phyloP scores from a whole-genome alignment of 1,139 yeast species.

The Nakaseomyces uthaithaninus region DNA sequence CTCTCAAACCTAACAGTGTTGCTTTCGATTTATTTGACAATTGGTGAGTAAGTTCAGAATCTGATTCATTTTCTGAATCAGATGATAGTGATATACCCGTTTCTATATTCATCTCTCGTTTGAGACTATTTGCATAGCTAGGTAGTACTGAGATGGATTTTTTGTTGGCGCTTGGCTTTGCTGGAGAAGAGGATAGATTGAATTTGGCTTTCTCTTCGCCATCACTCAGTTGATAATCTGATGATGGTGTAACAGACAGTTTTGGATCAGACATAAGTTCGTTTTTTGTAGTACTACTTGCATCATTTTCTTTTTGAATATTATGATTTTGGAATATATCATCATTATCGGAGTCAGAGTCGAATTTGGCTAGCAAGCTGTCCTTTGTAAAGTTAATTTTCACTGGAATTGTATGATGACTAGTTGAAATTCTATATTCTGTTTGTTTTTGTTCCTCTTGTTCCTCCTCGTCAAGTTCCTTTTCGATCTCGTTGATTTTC shows the following conservation, averaged over 20 bases:
- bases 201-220: neutral
- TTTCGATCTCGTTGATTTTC: conserved; percentile 17
- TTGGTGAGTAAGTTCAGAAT: conserved; percentile 1
- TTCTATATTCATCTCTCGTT: conserved; percentile 12
- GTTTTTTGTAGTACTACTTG: neutral
- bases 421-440: conserved; percentile 11
- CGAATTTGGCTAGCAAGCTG: conserved; percentile 19
- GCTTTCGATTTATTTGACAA: conserved; percentile 30
- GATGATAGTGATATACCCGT: conserved; percentile 14
- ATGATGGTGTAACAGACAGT: conserved; percentile 2
- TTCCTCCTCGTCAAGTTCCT: conserved; percentile 13
- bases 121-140: conserved; percentile 20
- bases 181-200: neutral
- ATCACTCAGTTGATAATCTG: conserved; percentile 4
- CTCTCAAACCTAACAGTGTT: conserved; percentile 32
- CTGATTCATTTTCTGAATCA: conserved; percentile 16
- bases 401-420: conserved; percentile 2
- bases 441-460: conserved; percentile 7
- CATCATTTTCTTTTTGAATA: neutral
- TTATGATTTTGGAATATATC: neutral
- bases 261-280: conserved; percentile 1
- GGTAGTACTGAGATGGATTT: conserved; percentile 11
- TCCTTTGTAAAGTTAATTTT: conserved; percentile 16
- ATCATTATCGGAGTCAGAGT: conserved; percentile 9
- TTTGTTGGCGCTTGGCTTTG: neutral